Percentiles rank a stretch among this genome's conserved stretches.
Evolutionary conservation across 352 stramenopile genomes (phyloP).

Genomic region (Globisporangium yorkense): DNA sequence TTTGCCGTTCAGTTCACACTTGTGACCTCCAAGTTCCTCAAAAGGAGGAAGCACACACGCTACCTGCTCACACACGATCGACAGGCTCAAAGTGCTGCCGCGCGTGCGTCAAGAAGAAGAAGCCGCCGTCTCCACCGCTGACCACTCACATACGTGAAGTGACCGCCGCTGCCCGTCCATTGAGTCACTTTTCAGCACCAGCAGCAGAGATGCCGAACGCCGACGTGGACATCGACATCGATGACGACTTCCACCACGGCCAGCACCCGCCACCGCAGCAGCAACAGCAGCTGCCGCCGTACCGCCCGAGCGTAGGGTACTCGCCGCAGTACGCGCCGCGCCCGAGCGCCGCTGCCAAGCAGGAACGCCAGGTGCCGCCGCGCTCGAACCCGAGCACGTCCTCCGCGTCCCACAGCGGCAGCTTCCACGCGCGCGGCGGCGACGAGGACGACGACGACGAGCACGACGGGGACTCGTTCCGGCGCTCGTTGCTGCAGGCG

Average conservation of each 20-base stretch:
- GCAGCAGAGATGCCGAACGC: conserved; percentile 21
- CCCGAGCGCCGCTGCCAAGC: conserved; percentile 5
- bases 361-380: conserved; percentile 13
- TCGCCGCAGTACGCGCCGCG: conserved; percentile 6
- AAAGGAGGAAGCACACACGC: too few relatives aligned
- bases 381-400: conserved; percentile 9
- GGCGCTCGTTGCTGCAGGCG: conserved; percentile 18
- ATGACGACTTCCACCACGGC: conserved; percentile 18
- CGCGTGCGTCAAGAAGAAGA: too few relatives aligned
- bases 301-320: conserved; percentile 12
- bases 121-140: too few relatives aligned
- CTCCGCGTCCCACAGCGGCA: conserved; percentile 14
- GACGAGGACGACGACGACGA: conserved; percentile 29
- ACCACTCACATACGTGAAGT: too few relatives aligned
- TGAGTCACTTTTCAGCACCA: not conserved
- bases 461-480: conserved; percentile 18
- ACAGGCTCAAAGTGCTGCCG: too few relatives aligned
- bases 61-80: too few relatives aligned
- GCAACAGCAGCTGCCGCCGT: conserved; percentile 3
- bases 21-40: too few relatives aligned
- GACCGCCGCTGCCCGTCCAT: too few relatives aligned
- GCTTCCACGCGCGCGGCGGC: conserved; percentile 6
- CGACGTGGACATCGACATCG: conserved; percentile 30
- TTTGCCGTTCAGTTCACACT: too few relatives aligned
- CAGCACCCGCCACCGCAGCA: not conserved